Evolutionary conservation across 352 stramenopile genomes (phyloP).

Genomic region (Lagenidium sp.): DNA sequence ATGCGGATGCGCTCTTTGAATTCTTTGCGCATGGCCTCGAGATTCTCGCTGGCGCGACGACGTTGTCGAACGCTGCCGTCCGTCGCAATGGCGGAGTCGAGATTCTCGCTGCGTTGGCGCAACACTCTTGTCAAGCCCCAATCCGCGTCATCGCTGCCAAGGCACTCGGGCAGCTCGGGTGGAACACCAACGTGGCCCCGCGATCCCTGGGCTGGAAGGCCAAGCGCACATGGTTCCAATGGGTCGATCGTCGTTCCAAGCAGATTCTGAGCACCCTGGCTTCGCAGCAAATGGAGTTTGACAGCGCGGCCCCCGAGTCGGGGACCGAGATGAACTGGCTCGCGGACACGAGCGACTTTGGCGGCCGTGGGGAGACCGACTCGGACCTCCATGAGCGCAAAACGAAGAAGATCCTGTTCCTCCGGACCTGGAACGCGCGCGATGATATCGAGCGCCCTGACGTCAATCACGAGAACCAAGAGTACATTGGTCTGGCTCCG

Average conservation of each 20-base stretch:
- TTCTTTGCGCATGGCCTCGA: slow-evolving; percentile 62
- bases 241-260: slow-evolving; percentile 28
- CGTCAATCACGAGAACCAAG: slow-evolving; percentile 44
- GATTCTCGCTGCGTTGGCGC: slow-evolving; percentile 34
- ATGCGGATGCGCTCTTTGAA: slow-evolving; percentile 50
- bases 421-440: slow-evolving; percentile 41
- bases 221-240: slow-evolving; percentile 54
- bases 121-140: slow-evolving; percentile 21
- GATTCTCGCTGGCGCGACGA: slow-evolving; percentile 37
- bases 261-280: slow-evolving; percentile 22
- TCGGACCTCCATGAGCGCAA: background rate
- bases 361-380: slow-evolving; percentile 30
- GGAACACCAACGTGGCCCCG: slow-evolving; percentile 56
- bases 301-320: slow-evolving; percentile 32
- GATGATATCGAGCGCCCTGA: slow-evolving; percentile 29
- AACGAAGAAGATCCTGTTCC: slow-evolving; percentile 43
- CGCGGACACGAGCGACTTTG: slow-evolving; percentile 24
- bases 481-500: slow-evolving; percentile 51
- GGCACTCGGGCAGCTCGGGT: slow-evolving; percentile 46
- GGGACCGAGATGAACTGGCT: slow-evolving; percentile 42
- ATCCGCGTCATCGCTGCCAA: slow-evolving; percentile 38
- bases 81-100: slow-evolving; percentile 56
- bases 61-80: slow-evolving; percentile 35
- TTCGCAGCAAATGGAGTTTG: slow-evolving; percentile 24
- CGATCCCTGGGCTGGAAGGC: slow-evolving; percentile 54